A percentile compares a stretch with the other conserved stretches of the same genome.
These are phyloP conservation scores for Fonsecaea nubica DNA, from an alignment of 2,329 filamentous ascomycete species.

Conservation along the genomic window DNA sequence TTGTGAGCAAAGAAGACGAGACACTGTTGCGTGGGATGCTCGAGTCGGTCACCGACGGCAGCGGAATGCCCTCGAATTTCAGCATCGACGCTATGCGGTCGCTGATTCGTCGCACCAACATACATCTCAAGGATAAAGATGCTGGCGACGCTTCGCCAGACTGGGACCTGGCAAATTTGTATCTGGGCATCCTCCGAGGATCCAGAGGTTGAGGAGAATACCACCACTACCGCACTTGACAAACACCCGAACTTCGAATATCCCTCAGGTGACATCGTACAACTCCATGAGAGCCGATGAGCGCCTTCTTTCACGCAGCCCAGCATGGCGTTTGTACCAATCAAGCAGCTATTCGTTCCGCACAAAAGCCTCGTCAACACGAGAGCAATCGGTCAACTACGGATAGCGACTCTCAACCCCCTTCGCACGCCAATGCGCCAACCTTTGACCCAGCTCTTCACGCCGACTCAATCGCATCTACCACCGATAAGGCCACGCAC, in stretches of 20 bases:
- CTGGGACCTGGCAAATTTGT: constrained; percentile 34
- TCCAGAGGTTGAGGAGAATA: constrained; percentile 16
- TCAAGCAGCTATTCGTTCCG: not conserved
- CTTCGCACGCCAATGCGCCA: not conserved
- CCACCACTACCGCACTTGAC: not conserved
- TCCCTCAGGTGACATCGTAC: not conserved
- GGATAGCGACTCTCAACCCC: not conserved
- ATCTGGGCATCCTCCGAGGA: constrained; percentile 35
- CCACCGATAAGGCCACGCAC: not conserved
- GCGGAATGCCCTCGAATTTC: constrained; percentile 26
- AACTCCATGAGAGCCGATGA: not conserved
- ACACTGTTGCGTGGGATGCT: constrained; percentile 31
- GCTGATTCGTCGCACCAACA: constrained; percentile 26
- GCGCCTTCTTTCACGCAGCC: not conserved
- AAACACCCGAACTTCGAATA: not conserved
- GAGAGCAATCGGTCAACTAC: not conserved
- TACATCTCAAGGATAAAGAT: constrained; percentile 11
- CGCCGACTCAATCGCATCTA: not conserved
- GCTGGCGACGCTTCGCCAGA: constrained; percentile 7
- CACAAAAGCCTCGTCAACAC: not conserved
- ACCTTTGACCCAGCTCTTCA: not conserved
- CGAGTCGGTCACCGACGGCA: constrained; percentile 31
- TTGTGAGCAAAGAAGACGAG: constrained; percentile 30
- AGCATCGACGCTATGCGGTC: constrained; percentile 16
- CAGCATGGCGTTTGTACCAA: not conserved